Conservation (phyloP, 139 green algal species). For the Chlorella vulgaris region DNA sequence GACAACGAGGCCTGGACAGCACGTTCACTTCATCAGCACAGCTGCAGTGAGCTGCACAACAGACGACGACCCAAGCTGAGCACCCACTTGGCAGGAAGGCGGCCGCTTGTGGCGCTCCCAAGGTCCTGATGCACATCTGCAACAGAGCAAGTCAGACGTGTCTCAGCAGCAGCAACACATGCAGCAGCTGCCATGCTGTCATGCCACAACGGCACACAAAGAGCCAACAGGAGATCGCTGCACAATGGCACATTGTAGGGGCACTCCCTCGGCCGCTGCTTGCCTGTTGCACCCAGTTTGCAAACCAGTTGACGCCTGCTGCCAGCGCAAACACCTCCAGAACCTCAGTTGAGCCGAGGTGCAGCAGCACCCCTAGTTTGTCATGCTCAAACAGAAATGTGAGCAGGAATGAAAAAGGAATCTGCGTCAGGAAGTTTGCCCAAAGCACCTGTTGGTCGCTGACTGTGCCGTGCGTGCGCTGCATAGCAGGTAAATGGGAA, state of each 20-base stretch:
- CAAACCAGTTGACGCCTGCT: slow-evolving; percentile 13
- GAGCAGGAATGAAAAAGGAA: neutral
- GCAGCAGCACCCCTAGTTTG: neutral
- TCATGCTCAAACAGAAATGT: neutral
- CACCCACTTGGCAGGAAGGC: slow-evolving; percentile 17
- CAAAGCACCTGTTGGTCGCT: slow-evolving; percentile 19
- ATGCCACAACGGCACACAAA: no score
- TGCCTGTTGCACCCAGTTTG: slow-evolving; percentile 11
- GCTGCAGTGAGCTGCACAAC: no score
- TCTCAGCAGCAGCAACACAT: neutral
- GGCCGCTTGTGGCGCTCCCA: slow-evolving; percentile 8
- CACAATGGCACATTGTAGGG: neutral
- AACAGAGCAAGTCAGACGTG: neutral
- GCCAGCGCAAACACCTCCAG: neutral
- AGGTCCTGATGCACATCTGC: slow-evolving; percentile 2
- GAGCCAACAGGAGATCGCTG: neutral
- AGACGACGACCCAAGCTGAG: no score
- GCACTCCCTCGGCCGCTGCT: neutral
- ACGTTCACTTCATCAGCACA: no score
- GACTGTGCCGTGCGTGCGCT: neutral
- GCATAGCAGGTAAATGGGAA: neutral
- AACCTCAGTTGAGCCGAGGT: neutral
- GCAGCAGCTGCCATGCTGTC: neutral
- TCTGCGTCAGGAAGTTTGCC: neutral
- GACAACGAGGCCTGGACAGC: no score